Percentiles rank a stretch among this genome's conserved stretches.
Conservation (phyloP, 176 grass and related monocot genomes). For the Carex littledalei region DNA sequence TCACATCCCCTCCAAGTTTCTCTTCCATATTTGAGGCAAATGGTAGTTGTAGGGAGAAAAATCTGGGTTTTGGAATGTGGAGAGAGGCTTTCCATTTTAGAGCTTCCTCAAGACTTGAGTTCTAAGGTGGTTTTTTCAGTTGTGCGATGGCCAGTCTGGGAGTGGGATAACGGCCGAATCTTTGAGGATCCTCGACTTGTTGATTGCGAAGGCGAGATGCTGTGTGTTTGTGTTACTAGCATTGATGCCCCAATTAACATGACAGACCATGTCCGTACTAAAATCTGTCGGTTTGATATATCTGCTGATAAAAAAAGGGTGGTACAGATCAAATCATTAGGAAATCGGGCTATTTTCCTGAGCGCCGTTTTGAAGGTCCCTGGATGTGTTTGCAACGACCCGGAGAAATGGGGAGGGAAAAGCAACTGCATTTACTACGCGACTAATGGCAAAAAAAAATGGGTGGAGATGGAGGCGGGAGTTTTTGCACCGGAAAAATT, state of each 20-base stretch:
- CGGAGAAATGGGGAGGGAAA: slow-evolving; percentile 59
- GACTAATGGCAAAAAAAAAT: not conserved
- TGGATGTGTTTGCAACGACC: slow-evolving; percentile 35
- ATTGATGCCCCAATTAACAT: no score
- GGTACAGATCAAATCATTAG: slow-evolving; percentile 35
- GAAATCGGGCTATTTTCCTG: slow-evolving; percentile 40
- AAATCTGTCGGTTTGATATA: slow-evolving; percentile 24
- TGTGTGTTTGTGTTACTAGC: slow-evolving; percentile 8
- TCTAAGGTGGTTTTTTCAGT: not conserved
- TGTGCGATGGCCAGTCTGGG: not conserved
- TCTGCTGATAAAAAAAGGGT: slow-evolving; percentile 13
- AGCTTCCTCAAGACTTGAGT: slow-evolving; percentile 15
- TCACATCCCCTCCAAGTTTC: not conserved
- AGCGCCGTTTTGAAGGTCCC: slow-evolving; percentile 3
- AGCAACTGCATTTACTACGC: slow-evolving; percentile 46
- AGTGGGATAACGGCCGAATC: not conserved
- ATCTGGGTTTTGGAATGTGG: slow-evolving; percentile 30
- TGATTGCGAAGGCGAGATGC: slow-evolving; percentile 38
- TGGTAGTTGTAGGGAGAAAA: slow-evolving; percentile 36
- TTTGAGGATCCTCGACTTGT: slow-evolving; percentile 10
- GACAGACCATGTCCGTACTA: not conserved
- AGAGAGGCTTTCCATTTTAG: slow-evolving; percentile 25
- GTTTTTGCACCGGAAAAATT: not conserved
- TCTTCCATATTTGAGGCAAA: not conserved
- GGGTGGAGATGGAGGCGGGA: not conserved